These are phyloP conservation scores for Scutellaria minor DNA, from an alignment of 257 asterid genomes.

Conservation along the genomic window DNA sequence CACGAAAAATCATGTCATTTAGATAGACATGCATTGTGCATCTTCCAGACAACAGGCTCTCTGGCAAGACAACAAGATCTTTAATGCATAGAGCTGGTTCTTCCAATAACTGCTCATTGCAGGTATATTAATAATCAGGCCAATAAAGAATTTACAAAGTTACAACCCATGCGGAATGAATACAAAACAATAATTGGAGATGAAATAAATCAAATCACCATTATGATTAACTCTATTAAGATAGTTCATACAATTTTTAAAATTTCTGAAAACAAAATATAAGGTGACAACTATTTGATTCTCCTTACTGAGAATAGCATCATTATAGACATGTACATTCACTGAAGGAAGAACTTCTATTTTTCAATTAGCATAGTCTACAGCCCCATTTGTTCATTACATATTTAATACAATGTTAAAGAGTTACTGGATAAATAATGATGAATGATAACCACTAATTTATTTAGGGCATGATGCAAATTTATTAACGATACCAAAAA, in stretches of 20 bases:
- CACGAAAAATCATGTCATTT: constrained; percentile 51
- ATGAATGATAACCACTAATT: not conserved
- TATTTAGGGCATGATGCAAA: not conserved
- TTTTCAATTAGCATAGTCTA: not conserved
- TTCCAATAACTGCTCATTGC: constrained; percentile 64
- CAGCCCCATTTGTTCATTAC: constrained; percentile 5
- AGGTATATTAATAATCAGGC: constrained; percentile 16
- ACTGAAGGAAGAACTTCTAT: not conserved
- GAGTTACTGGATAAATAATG: not conserved
- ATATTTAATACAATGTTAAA: not conserved
- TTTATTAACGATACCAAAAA: not conserved
- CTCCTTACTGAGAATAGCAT: not conserved
- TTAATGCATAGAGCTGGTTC: constrained; percentile 66
- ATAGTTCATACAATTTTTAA: not conserved
- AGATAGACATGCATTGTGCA: constrained; percentile 55
- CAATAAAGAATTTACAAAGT: constrained; percentile 19
- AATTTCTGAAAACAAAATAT: not conserved
- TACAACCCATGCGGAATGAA: constrained; percentile 2
- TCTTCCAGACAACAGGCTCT: constrained; percentile 53
- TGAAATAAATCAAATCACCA: constrained; percentile 9
- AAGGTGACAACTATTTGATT: constrained; percentile 6
- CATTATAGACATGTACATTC: not conserved
- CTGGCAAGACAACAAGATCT: constrained; percentile 54
- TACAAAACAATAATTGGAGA: constrained; percentile 3
- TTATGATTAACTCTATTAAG: not conserved